Evolutionary conservation across 495 filamentous ascomycete genomes (phyloP).

Genomic region (Xylaria flabelliformis): DNA sequence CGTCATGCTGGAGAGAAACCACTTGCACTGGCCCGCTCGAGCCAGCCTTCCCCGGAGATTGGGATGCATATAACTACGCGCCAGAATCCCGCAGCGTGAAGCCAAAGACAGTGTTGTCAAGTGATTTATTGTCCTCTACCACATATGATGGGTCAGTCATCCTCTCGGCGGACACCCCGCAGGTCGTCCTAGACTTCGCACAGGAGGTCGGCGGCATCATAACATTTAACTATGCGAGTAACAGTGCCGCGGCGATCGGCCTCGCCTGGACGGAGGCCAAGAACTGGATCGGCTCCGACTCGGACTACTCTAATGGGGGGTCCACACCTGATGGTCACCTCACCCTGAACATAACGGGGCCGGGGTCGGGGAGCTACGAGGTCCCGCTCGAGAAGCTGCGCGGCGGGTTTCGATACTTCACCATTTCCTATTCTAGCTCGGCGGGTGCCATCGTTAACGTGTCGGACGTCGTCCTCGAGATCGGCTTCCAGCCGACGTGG

Average conservation of each 20-base stretch:
- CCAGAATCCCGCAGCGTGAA: constrained; percentile 51
- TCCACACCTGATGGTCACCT: constrained; percentile 60
- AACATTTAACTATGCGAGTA: constrained; percentile 30
- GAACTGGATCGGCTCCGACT: constrained; percentile 66
- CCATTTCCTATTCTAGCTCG: constrained; percentile 25
- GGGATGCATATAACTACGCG: constrained; percentile 67
- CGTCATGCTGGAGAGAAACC: constrained; percentile 63
- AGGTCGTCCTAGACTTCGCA: no score
- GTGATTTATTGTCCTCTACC: no score
- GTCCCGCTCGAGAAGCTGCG: constrained; percentile 62
- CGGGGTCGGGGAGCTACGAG: constrained; percentile 46
- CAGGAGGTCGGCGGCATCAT: no score
- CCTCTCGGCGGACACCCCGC: no score
- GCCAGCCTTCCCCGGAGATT: constrained; percentile 62
- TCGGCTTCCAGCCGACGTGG: constrained; percentile 70
- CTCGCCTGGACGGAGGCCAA: constrained; percentile 69
- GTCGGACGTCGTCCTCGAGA: constrained; percentile 53
- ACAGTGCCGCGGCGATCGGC: constrained; percentile 54
- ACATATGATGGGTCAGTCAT: no score
- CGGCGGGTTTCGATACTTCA: constrained; percentile 67
- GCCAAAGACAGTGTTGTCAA: no score
- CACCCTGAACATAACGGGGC: constrained; percentile 57
- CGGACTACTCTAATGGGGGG: constrained; percentile 63
- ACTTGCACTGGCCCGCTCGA: constrained; percentile 59
- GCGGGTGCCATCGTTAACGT: constrained; percentile 45